Base-by-base conservation (phyloP, 2,329 filamentous ascomycete genomes). In the Verticillium nonalfalfae region DNA sequence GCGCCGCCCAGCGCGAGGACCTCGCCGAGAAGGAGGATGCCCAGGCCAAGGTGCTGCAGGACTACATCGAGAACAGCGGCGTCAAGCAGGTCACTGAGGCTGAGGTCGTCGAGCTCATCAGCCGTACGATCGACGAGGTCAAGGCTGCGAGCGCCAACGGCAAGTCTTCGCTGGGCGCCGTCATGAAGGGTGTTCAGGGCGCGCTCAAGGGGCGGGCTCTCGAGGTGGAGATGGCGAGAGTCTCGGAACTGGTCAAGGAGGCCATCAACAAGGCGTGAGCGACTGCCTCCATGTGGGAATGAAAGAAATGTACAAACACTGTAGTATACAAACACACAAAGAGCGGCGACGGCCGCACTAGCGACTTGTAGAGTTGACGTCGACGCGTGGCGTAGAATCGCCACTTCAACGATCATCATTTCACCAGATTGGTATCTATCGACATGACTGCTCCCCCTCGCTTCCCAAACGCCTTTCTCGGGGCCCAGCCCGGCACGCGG, bases 11-110 rank as follows among this genome's bases (percentile, higher is more conserved):
- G 3, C 80, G 91, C 45, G 76, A 82, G 31, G 91, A 94, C 71
- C 75, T 94, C 39, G 88, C 84, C 0, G 83, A 86, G 61, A 90
- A 90, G 76, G 90, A 94, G 76, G 78, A 85, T 64, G 77, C 76
- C 11, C 89, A 93, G 75, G 76, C 89, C 57, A 75, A 75, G 36
- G 80, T 94, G 2, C 70, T 93, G 68, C 80, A 88, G 45, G 86
- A 86, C 67, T 92, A 91, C 73, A 77, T 85, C 4, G 78, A 80
- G 7, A 78, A 76, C 63, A 85, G 85, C 66, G 82, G 81, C 7
- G 81, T 91, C 13, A 77, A 86, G 72, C 81, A 79, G 13, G 68
- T 91, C 59, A 74, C 77, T 1, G 79, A 82, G 63, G 84, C 82
- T 5, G 83, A 91, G 71, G 76, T 93, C 21, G 78, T 77, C 68